phyloP scores from a whole-genome alignment of 202 grass and related monocot genomes.

The Bolboschoenoplectus hybrid region DNA sequence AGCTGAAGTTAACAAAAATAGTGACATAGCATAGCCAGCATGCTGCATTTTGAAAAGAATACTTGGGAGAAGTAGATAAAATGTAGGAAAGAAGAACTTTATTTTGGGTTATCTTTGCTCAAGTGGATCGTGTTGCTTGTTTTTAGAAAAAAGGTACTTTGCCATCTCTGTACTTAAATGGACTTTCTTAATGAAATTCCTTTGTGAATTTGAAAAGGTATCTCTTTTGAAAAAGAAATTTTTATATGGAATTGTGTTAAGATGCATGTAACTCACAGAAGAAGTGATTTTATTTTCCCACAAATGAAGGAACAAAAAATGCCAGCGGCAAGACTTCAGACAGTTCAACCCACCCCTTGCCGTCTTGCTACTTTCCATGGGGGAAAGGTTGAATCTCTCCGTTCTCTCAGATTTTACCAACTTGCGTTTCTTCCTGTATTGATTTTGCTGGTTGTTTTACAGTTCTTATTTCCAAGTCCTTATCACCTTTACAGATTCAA shows the following conservation, averaged over 20 bases:
- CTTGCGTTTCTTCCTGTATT: neutral
- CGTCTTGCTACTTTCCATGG: no score
- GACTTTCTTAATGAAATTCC: neutral
- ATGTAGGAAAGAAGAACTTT: neutral
- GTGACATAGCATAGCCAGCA: neutral
- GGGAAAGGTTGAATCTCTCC: no score
- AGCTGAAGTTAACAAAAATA: neutral
- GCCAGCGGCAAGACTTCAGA: no score
- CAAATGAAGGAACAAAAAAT: no score
- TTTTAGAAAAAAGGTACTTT: neutral
- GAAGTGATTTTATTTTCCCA: no score
- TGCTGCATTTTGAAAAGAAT: constrained; percentile 20
- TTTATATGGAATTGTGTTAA: neutral
- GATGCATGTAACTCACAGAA: no score
- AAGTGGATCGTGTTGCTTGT: neutral
- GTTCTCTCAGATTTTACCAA: neutral
- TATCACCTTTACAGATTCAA: neutral
- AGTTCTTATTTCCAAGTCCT: neutral
- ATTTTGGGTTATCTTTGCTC: neutral
- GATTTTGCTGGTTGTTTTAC: neutral
- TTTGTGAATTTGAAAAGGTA: neutral
- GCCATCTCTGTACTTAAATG: neutral
- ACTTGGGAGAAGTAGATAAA: neutral
- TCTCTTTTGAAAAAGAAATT: neutral
- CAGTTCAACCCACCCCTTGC: no score